Evolutionary conservation across 2,329 filamentous ascomycete genomes (phyloP), one percentile per base, ranked within the genome.

Genomic region (Ophiocordyceps robertsii): DNA sequence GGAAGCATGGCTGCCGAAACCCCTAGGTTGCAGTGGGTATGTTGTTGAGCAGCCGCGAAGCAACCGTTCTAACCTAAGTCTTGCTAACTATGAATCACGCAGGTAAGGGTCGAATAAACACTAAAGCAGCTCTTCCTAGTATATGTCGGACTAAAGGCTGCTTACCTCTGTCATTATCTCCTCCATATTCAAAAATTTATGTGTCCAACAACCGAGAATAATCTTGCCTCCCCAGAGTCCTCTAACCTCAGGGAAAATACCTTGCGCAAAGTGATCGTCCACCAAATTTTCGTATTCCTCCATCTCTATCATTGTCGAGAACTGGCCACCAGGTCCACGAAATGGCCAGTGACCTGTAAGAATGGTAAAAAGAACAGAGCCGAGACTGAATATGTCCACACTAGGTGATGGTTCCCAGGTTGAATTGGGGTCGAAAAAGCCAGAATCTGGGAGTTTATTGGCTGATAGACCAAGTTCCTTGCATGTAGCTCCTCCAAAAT

Each of bases 191-290:
- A 31, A 42, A 38, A 43, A 44, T 14, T 30, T 33, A 13, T 37
- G 9, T 35, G 37, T 43, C 43, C 43, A 47, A 40, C 41, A 47
- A 6, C 41, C 41, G 19, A 42, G 13, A n/a, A 45, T 45, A 32
- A 45, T 39, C 3, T 45, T 37, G 5, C 41, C 43, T 12, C 45
- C 43, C 14, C 41, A 47, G 12, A 41, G 35, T 16, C 29, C 38
- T 30, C 17, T 21, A 31, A 33, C 29, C 29, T 40, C 29, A 6
- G 38, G 38, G 38, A 40, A 40, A 21, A 40, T 24, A 31, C 29
- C 38, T 31, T 12, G 29, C 29, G 29, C 17, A 19, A 40, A 40
- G 29, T 31, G 17, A 31, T 16, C 29, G 29, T 40, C 38, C 16
- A 40, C 38, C 16, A 30, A 13, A 14, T n/a, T 31, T 40, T 40